Conservation (phyloP, 2,329 filamentous ascomycete species). For the Nemania sp. region DNA sequence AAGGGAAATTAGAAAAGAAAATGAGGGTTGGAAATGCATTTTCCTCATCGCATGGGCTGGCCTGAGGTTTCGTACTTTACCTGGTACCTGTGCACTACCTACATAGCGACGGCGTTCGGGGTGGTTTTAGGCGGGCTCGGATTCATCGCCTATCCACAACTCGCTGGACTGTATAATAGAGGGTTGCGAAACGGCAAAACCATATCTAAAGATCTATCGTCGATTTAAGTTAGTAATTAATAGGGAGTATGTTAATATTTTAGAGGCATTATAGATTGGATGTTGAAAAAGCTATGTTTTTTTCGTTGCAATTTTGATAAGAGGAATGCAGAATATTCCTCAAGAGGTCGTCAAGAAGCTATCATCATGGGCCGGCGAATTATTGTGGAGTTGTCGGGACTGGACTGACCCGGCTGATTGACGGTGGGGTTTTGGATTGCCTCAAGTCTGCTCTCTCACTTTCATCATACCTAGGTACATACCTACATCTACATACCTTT, state of each 20-base stretch:
- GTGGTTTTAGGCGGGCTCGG: neutral
- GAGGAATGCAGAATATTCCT: neutral
- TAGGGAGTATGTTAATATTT: too few species aligned
- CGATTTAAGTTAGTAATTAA: too few species aligned
- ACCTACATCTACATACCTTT: too few species aligned
- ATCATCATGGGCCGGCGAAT: neutral
- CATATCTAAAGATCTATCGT: too few species aligned
- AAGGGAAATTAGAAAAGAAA: neutral
- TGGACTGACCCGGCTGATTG: neutral
- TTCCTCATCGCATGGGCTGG: neutral
- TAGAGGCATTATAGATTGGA: too few species aligned
- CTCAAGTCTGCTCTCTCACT: neutral
- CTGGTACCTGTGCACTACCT: neutral
- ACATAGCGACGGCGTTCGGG: constrained; percentile 33
- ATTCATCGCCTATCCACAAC: too few species aligned
- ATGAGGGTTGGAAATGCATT: neutral
- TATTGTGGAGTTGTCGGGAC: neutral
- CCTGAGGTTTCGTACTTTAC: too few species aligned
- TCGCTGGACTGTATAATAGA: too few species aligned
- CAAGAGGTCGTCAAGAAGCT: neutral
- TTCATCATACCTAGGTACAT: too few species aligned
- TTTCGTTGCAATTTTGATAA: too few species aligned
- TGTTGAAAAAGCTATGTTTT: too few species aligned
- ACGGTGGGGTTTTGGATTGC: constrained; percentile 6
- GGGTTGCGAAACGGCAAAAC: too few species aligned